Evolutionary conservation across 2,329 filamentous ascomycete species (phyloP), one percentile per base, ranked within the genome.

Genomic region (Colletotrichum echinochloae): DNA sequence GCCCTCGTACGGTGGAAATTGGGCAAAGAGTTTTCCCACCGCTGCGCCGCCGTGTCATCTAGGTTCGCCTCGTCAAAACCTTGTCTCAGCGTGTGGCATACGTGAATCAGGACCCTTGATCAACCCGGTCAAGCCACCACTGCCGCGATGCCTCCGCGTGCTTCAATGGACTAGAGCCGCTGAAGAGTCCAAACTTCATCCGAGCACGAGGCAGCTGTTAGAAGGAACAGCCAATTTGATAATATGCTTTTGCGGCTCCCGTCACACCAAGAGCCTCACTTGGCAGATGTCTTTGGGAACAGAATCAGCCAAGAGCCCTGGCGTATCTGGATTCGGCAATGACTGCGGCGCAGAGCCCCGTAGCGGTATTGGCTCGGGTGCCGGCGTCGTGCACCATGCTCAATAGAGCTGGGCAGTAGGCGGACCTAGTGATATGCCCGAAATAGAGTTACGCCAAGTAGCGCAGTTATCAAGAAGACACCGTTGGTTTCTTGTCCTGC

Each of bases 161-260:
- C 7, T 56, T 70, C 30, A 46, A 64, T 62, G 35, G 56, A 39
- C 33, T 26, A 23, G 41, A 51, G 41, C 14, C 35, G 23, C 41
- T 11, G 6, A 37, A 62, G 41, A 67, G 67, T 62, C 44, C 67
- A 62, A 67, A 70, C 63, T 67, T 70, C 67, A 51, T 67, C 67
- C 51, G 67, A 67, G 67, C 63, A 8, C 57, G 46, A 49, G 48
- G 23, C 20, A 12, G n/a, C 39, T 60, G 48, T 35, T 57, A 33
- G 12, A 16, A 41, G 46, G 11, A 44, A 5, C 26, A 26, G 37
- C 5, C 39, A 39, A 44, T 16, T 54, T n/a, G n/a, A n/a, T n/a
- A 26, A 12, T 4, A 20, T 20, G 37, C 20, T 12, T 18, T 54
- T 54, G 49, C 28, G 51, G 18, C 28, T 35, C 51, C 20, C 18